Base-by-base conservation (phyloP, 176 grass and related monocot species). In the Urochloa ruziziensis region DNA sequence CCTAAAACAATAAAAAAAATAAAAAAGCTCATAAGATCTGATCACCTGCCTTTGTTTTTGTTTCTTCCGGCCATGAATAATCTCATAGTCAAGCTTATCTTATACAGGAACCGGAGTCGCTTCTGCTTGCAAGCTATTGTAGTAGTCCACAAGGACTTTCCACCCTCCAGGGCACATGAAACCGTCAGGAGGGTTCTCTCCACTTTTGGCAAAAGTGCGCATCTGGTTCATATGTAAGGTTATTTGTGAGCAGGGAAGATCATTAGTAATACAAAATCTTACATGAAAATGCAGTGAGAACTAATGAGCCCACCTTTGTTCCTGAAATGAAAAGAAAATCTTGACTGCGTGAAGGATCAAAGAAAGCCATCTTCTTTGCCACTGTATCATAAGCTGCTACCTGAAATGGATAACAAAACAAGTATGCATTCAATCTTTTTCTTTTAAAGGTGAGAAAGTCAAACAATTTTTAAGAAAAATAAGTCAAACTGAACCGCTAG, bases 321-420 rank as follows among this genome's bases (percentile, higher is more conserved):
- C 96, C 96, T 64, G 96, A 98, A 70, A 98, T 98, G 85, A 98
- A 98, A 28, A 98, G 80, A 57, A 98, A 98, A 53, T 98, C 93
- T 88, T 96, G 85, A 80, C 87, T 83, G 7, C 93, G 96, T 37
- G 93, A 90, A 68, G 96, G 93, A 57, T 98, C 96, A 48, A 98
- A 98, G 70, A 98, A 98, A 12, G 96, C 91, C 93, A 98, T 98
- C 87, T 98, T 85, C 67, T 94, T 89, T 39, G 89, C 91, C 32
- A 89, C 80, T 11, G 83, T 88, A 66, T 98, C 93, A 46, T 98
- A 98, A 1, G 96, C 93, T 61, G 93, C 96, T 12, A 98, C 96
- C 96, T 98, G 74, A 9, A 40, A n/a, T 0, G 2, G n/a, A 27
- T 11, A 67, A 42, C 0, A 32, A 84, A 32, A 70, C 36, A 63